phyloP scores from a whole-genome alignment of 1,139 yeast genomes.

The Yamadazyma membranifaciens region DNA sequence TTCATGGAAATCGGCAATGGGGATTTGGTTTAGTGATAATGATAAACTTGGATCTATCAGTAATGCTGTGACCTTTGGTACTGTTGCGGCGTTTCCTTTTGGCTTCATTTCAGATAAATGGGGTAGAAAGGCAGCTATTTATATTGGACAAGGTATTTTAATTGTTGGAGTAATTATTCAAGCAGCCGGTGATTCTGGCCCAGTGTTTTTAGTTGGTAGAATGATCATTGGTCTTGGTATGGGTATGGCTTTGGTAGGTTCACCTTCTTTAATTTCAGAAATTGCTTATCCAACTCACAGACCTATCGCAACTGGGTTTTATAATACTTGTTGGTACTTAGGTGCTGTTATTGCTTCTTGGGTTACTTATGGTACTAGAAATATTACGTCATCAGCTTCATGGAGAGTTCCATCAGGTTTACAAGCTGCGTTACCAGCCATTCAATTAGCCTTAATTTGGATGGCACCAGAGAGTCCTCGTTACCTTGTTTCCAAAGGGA shows the following conservation, averaged over 20 bases:
- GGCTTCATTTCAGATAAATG: constrained; percentile 25
- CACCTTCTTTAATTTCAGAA: constrained; percentile 41
- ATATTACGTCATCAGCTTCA: constrained; percentile 8
- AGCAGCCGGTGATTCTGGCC: constrained; percentile 38
- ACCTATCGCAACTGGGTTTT: constrained; percentile 41
- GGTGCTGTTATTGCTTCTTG: constrained; percentile 57
- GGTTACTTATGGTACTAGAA: constrained; percentile 48
- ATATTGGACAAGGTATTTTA: constrained; percentile 23
- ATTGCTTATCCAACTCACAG: constrained; percentile 48
- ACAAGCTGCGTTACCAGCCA: constrained; percentile 28
- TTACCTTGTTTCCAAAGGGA: constrained; percentile 40
- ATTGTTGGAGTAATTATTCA: constrained; percentile 40
- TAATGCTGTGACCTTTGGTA: constrained; percentile 28
- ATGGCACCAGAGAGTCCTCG: constrained; percentile 62
- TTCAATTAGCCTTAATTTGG: constrained; percentile 15
- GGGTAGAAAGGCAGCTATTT: constrained; percentile 34
- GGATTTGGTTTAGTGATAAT: constrained; percentile 51
- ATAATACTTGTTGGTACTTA: constrained; percentile 48
- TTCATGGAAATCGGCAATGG: constrained; percentile 34
- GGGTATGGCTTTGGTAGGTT: constrained; percentile 33
- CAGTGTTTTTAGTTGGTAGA: constrained; percentile 38
- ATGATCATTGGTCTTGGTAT: constrained; percentile 44
- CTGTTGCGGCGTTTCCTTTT: constrained; percentile 16
- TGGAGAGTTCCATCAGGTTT: constrained; percentile 49
- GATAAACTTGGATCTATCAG: constrained; percentile 40